Evolutionary conservation across 768 basidiomycete species (phyloP), one percentile per base, ranked within the genome.

Genomic region (Boletus sensibilis): DNA sequence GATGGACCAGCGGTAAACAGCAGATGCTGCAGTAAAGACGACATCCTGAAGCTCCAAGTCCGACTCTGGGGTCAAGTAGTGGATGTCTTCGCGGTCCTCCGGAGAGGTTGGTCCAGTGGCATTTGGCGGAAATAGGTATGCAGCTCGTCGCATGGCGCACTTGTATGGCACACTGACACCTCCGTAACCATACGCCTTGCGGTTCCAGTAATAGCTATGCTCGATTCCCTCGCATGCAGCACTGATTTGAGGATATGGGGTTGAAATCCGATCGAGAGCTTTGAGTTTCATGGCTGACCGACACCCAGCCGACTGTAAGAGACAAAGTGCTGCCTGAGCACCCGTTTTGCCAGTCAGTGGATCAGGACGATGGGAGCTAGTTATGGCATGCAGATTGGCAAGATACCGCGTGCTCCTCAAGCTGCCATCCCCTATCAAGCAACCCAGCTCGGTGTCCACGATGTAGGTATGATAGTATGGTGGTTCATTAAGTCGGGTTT

Each of bases 321-420:
- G 68, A 40, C 58, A 53, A 21, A 79, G 62, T 1, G 78, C 78
- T 53, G 78, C 71, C 46, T 76, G 71, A 4, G 71, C 69, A 11
- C 80, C 80, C 0, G 75, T 78, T 16, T 73, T 72, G 2, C 57
- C 57, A 0, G 75, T 77, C 38, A 82, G 64, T 0, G 78, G 77
- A 59, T 82, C 80, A 1, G 72, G 68, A 3, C 75, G 62, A 27
- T 66, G 68, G 39, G 70, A 69, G 31, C 74, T 74, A 0, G 74
- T 79, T 18, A 75, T 46, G 7, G 74, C 74, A 52, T 82, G 81
- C 8, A 82, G 65, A 43, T 76, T 74, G 3, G 72, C 67, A 45
- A 65, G 71, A 57, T 68, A 76, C 14, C 76, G 65, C 31, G 52
- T 57, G 51, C 62, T 65, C 1, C 31, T 50, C 34, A 72, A 45